Percentiles rank a stretch among this genome's conserved stretches.
Evolutionary conservation across 2,329 filamentous ascomycete genomes (phyloP).

Genomic region (Sclerotinia minor): DNA sequence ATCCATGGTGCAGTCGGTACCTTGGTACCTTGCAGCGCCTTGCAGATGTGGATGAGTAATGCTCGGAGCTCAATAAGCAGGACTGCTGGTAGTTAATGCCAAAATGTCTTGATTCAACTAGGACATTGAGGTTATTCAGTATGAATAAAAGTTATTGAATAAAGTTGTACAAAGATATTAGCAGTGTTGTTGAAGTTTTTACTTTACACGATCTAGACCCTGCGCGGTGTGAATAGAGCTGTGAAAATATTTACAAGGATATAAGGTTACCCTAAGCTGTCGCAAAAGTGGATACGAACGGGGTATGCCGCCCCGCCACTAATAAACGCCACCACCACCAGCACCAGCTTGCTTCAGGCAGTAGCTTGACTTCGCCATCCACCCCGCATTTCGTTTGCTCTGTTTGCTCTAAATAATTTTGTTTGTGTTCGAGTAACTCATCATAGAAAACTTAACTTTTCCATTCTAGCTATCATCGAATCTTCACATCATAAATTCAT

Average conservation of each 20-base stretch:
- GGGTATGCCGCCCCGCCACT: constrained; percentile 14
- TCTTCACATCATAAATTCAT: not conserved
- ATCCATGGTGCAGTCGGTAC: not conserved
- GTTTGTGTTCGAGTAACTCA: not conserved
- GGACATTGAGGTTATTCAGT: not conserved
- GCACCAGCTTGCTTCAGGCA: constrained; percentile 14
- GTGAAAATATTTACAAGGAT: constrained; percentile 16
- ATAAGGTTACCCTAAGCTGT: too few relatives aligned
- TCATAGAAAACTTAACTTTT: not conserved
- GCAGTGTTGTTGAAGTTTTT: constrained; percentile 1
- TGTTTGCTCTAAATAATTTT: not conserved
- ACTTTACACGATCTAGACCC: constrained; percentile 10
- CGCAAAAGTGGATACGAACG: too few relatives aligned
- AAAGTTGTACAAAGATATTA: not conserved
- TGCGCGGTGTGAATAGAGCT: not conserved
- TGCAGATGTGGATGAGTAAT: not conserved
- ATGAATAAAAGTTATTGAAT: not conserved
- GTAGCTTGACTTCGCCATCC: constrained; percentile 21
- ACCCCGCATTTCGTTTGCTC: constrained; percentile 8
- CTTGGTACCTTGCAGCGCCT: too few relatives aligned
- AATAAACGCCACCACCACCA: constrained; percentile 14
- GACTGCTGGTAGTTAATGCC: too few relatives aligned
- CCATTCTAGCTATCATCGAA: not conserved
- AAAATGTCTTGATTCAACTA: not conserved
- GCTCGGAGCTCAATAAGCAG: not conserved